These are phyloP conservation scores for Phytophthora niederhauseri DNA, from an alignment of 352 stramenopile genomes.

Conservation along the genomic window DNA sequence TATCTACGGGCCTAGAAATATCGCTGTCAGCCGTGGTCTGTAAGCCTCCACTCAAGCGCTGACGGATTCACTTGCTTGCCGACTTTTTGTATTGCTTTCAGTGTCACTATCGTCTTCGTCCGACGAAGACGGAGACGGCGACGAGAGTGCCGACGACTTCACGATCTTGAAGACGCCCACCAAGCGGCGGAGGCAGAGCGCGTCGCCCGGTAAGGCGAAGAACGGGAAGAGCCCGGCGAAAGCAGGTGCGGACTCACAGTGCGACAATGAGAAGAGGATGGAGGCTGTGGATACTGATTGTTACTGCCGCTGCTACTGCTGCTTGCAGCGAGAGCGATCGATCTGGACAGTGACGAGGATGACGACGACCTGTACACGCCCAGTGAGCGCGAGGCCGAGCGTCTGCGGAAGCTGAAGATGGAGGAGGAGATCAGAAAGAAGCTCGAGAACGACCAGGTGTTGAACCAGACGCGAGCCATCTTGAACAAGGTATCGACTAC, in stretches of 20 bases:
- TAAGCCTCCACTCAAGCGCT: not conserved
- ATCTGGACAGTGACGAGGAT: slow-evolving; percentile 39
- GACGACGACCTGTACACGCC: slow-evolving; percentile 50
- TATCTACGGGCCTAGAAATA: not conserved
- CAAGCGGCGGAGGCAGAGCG: slow-evolving; percentile 20
- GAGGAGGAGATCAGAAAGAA: slow-evolving; percentile 60
- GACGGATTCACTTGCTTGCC: not conserved
- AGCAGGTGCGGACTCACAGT: slow-evolving; percentile 21
- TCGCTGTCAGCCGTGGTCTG: not conserved
- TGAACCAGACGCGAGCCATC: slow-evolving; percentile 67
- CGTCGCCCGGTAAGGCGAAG: slow-evolving; percentile 16
- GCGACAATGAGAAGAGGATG: not conserved
- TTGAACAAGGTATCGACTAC: slow-evolving; percentile 48
- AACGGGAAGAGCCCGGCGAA: slow-evolving; percentile 25
- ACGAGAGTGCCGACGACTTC: slow-evolving; percentile 30
- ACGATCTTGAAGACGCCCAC: slow-evolving; percentile 24
- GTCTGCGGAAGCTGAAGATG: slow-evolving; percentile 42
- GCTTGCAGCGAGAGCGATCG: slow-evolving; percentile 15
- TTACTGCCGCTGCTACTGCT: not conserved
- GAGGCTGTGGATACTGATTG: not conserved
- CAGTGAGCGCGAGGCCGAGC: slow-evolving; percentile 44
- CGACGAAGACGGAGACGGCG: slow-evolving; percentile 34
- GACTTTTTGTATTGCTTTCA: slow-evolving; percentile 3
- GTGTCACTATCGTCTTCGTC: slow-evolving; percentile 57
- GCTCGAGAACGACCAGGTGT: slow-evolving; percentile 57